Evolutionary conservation across 805 yeast genomes (phyloP).

Genomic region (Candida boidinii): DNA sequence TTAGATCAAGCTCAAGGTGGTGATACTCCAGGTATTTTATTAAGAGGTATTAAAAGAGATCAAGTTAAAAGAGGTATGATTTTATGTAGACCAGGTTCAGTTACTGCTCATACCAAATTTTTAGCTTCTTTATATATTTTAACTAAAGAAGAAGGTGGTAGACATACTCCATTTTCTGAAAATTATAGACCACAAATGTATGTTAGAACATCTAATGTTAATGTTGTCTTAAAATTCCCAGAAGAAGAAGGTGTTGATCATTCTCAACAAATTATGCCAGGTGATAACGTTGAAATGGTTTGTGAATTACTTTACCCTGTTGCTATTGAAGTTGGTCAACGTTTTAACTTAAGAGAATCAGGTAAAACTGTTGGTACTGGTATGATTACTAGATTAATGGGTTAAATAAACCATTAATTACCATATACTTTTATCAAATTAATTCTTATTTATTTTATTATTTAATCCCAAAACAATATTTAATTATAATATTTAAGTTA

Average conservation of each 20-base stretch:
- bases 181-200: conserved; percentile 98
- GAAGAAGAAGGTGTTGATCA: conserved; percentile 66
- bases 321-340: conserved; percentile 92
- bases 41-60: conserved; percentile 98
- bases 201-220: conserved; percentile 93
- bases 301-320: conserved; percentile 85
- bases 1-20: conserved; percentile 97
- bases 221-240: conserved; percentile 87
- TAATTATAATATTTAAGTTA: too few relatives aligned
- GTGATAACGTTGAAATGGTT: conserved; percentile 97
- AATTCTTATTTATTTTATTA: neutral
- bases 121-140: conserved; percentile 88
- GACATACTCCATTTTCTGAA: conserved; percentile 95
- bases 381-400: conserved; percentile 87
- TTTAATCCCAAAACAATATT: neutral
- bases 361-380: conserved; percentile 99
- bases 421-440: too few relatives aligned
- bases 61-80: conserved; percentile 98
- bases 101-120: conserved; percentile 88
- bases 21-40: conserved; percentile 95
- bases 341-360: conserved; percentile 99
- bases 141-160: conserved; percentile 98
- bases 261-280: conserved; percentile 90
- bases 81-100: conserved; percentile 84
- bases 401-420: too few relatives aligned